These are phyloP conservation scores for Aspergillus neoniger DNA, from an alignment of 2,329 filamentous ascomycete genomes.

Conservation along the genomic window DNA sequence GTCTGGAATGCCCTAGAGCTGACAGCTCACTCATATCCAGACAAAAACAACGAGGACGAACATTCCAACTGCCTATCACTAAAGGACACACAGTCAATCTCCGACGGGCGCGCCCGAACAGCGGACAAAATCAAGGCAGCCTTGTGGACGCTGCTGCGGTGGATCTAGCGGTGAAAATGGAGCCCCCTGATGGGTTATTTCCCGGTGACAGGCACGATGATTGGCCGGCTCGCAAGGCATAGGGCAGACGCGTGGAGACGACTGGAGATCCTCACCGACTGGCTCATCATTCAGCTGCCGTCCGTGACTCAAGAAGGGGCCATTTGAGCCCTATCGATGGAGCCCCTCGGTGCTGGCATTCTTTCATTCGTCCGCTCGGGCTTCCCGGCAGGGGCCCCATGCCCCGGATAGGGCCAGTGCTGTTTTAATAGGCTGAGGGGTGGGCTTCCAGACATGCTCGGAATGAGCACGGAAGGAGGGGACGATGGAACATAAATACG, in stretches of 20 bases:
- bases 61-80: not conserved
- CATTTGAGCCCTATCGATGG: constrained; percentile 25
- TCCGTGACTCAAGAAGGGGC: constrained; percentile 6
- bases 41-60: not conserved
- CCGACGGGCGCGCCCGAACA: not conserved
- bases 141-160: constrained; percentile 16
- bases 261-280: constrained; percentile 15
- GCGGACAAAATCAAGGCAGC: not conserved
- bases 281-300: not conserved
- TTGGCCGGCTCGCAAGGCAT: constrained; percentile 7
- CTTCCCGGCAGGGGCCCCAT: constrained; percentile 8
- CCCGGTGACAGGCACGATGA: not conserved
- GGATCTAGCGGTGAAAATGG: constrained; percentile 22
- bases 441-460: not conserved
- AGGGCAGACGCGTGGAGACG: constrained; percentile 17
- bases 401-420: constrained; percentile 3
- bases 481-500: constrained; percentile 1
- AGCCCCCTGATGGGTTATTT: constrained; percentile 11
- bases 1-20: not conserved
- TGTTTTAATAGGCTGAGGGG: not conserved
- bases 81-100: not conserved
- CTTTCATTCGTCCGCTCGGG: constrained; percentile 17
- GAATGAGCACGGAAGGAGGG: not conserved
- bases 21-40: not conserved
- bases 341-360: constrained; percentile 18